These are phyloP conservation scores for Glycine soja DNA, from an alignment of 306 rosid genomes.

Conservation along the genomic window DNA sequence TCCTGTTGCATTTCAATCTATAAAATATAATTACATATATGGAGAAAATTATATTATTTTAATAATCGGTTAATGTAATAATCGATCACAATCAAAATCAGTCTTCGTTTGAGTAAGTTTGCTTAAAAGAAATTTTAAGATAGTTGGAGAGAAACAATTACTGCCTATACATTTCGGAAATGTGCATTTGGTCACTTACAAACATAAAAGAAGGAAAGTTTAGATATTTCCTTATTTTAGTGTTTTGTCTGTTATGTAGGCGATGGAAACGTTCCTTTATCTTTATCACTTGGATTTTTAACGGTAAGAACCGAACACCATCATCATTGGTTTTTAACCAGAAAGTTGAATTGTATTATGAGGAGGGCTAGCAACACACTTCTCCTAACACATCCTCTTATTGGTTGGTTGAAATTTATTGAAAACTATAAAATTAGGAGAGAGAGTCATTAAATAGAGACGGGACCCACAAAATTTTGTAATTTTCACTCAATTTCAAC, in stretches of 20 bases:
- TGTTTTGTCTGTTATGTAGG: conserved; percentile 57
- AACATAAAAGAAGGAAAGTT: conserved; percentile 6
- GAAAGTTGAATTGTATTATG: conserved; percentile 18
- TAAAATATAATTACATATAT: neutral
- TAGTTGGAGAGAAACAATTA: neutral
- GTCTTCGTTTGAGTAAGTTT: no score
- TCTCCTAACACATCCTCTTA: no score
- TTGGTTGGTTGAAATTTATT: no score
- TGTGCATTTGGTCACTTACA: conserved; percentile 23
- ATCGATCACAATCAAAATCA: no score
- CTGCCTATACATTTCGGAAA: conserved; percentile 7
- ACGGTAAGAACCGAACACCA: conserved; percentile 68
- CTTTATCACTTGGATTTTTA: conserved; percentile 84
- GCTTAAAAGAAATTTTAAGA: no score
- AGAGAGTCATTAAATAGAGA: no score
- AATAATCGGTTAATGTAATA: no score
- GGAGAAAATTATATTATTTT: no score
- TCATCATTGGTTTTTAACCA: conserved; percentile 2
- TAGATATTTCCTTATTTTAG: conserved; percentile 4
- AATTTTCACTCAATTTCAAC: no score
- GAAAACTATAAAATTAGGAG: no score
- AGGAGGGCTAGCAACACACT: no score
- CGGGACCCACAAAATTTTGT: no score
- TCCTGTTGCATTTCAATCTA: conserved; percentile 25
- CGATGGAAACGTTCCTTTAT: conserved; percentile 81